These are phyloP conservation scores for Heterobasidion irregulare DNA, from an alignment of 1,284 basidiomycete species.

Conservation along the genomic window DNA sequence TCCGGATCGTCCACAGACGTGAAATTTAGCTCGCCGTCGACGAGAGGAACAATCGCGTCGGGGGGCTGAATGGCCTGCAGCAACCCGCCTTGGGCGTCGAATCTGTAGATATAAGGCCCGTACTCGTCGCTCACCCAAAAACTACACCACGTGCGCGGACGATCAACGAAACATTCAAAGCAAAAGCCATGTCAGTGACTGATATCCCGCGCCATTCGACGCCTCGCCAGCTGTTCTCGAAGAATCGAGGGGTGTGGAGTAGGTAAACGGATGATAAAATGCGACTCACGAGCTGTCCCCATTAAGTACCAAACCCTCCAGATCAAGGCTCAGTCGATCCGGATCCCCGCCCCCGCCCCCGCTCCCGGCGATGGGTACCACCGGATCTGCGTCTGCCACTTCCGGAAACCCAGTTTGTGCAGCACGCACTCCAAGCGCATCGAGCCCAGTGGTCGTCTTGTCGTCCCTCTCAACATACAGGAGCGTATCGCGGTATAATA, in stretches of 20 bases:
- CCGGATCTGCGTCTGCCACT: constrained; percentile 17
- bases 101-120: constrained; percentile 61
- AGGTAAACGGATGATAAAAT: not conserved
- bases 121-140: constrained; percentile 66
- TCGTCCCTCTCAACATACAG: constrained; percentile 46
- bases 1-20: constrained; percentile 40
- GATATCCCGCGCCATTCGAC: no score
- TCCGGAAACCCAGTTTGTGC: constrained; percentile 25
- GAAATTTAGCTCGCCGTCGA: constrained; percentile 44
- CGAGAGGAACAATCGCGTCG: constrained; percentile 39
- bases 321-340: constrained; percentile 46
- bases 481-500: constrained; percentile 45
- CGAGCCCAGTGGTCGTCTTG: constrained; percentile 53
- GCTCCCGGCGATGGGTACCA: constrained; percentile 36
- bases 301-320: constrained; percentile 53
- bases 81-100: constrained; percentile 35
- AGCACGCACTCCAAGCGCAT: constrained; percentile 39
- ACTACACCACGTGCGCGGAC: constrained; percentile 17
- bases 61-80: constrained; percentile 56
- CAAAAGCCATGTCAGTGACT: constrained; percentile 1
- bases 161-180: not conserved
- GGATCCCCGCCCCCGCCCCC: constrained; percentile 25
- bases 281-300: constrained; percentile 44
- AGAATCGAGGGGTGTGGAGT: no score
- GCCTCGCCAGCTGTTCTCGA: no score